Percentiles rank a stretch among this genome's conserved stretches.
Conservation (phyloP, 177 flowering plant genomes). For the Vitis hybrid region DNA sequence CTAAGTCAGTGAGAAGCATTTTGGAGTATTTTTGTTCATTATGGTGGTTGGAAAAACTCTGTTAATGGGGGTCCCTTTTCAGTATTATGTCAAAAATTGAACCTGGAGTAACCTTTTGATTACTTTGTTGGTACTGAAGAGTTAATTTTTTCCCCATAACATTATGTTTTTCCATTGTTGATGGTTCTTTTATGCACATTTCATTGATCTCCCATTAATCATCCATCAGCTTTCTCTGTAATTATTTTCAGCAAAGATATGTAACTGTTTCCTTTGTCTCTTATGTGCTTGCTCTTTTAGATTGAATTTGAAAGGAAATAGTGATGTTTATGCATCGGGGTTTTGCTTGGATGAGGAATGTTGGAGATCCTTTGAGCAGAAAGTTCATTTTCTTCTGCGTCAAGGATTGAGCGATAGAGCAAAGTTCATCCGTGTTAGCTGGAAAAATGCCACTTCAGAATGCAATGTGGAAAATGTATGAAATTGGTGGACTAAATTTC, state of each 20-base stretch:
- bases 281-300: slow-evolving; percentile 35
- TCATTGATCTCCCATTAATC: neutral
- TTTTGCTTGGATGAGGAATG: slow-evolving; percentile 89
- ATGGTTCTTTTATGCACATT: too few relatives aligned
- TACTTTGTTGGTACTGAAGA: too few relatives aligned
- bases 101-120: too few relatives aligned
- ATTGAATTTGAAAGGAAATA: slow-evolving; percentile 59
- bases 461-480: slow-evolving; percentile 67
- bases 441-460: slow-evolving; percentile 53
- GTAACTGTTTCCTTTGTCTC: neutral
- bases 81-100: too few relatives aligned
- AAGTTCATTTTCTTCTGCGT: slow-evolving; percentile 53
- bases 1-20: too few relatives aligned
- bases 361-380: slow-evolving; percentile 89
- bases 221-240: neutral
- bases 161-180: too few relatives aligned
- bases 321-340: slow-evolving; percentile 51
- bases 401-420: slow-evolving; percentile 77
- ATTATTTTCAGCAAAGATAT: neutral
- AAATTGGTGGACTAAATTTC: slow-evolving; percentile 1
- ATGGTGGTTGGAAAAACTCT: too few relatives aligned
- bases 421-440: slow-evolving; percentile 68
- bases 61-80: too few relatives aligned
- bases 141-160: too few relatives aligned
- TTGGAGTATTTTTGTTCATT: too few relatives aligned